These are phyloP conservation scores for Sanguinoderma infundibulare DNA, from an alignment of 1,284 basidiomycete genomes.

Conservation along the genomic window DNA sequence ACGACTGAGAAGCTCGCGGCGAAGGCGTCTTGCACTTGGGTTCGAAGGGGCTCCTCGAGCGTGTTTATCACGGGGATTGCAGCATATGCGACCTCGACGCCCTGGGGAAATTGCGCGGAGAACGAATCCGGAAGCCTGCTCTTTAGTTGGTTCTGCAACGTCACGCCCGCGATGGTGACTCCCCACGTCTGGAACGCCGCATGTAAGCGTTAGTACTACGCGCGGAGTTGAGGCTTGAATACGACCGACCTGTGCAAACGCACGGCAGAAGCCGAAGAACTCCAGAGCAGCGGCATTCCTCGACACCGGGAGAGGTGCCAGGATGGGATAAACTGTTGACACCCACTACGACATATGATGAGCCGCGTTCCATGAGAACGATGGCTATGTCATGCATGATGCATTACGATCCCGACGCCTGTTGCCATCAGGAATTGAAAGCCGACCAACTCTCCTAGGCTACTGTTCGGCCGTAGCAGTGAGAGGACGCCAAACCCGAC, in stretches of 20 bases:
- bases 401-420: constrained; percentile 33
- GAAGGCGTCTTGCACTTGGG: constrained; percentile 40
- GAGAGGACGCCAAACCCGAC: constrained; percentile 36
- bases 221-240: neutral
- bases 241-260: constrained; percentile 30
- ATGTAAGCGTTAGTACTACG: neutral
- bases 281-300: constrained; percentile 36
- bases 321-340: constrained; percentile 37
- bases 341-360: constrained; percentile 20
- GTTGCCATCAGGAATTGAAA: constrained; percentile 34
- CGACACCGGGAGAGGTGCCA: constrained; percentile 38
- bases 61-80: constrained; percentile 39
- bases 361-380: neutral
- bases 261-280: constrained; percentile 37
- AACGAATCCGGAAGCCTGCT: constrained; percentile 40
- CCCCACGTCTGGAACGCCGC: constrained; percentile 41
- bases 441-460: constrained; percentile 35
- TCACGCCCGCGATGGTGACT: constrained; percentile 40
- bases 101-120: constrained; percentile 34
- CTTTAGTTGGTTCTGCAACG: constrained; percentile 45
- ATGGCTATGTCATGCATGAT: no score
- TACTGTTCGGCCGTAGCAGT: constrained; percentile 30
- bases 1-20: constrained; percentile 36
- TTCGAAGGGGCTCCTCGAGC: constrained; percentile 37
- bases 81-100: constrained; percentile 41